Base-by-base conservation (phyloP, 1,284 basidiomycete species). In the Trichosporon coremiiforme region DNA sequence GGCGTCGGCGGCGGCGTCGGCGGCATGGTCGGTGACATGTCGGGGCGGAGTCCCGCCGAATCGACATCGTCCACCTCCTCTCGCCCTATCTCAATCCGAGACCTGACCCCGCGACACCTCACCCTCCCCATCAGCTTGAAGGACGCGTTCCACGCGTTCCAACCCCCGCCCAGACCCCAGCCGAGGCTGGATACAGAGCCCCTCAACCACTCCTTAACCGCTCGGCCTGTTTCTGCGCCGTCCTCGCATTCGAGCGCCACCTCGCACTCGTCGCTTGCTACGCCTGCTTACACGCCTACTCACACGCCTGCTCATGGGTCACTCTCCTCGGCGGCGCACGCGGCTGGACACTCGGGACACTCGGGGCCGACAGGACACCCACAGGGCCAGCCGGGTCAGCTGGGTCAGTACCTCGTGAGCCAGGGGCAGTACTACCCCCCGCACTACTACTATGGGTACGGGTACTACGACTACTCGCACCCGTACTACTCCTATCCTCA, bases 31-130 rank as follows among this genome's bases (percentile, higher is more conserved):
- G n/a, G 47, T 36, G 35, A 10, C 8, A 36, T 36, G 25, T 25
- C 25, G 25, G 25, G 25, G 25, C 38, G 38, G 10, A 41, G 38
- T 13, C 38, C 38, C 4, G 15, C 12, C 38, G 38, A 41, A 15
- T 12, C 38, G 12, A 41, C 12, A 9, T 41, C 38, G 9, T 13
- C 12, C 15, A 38, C 41, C 17, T 6, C 17, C 5, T 6, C 41
- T 17, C 17, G 12, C n/a, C 17, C 15, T 45, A 25, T 25, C 41
- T 4, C 4, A 4, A 57, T 31, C 4, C 57, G 29, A 13, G 57
- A 62, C 57, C 17, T 62, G 57, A 62, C 57, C 6, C 57, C 57
- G 31, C 57, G 57, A 31, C 57, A 62, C 4, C 57, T 62, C 25
- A 29, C 55, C 12, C 29, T 60, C 29, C 57, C 57, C 12, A 53